Evolutionary conservation across 805 yeast species (phyloP).

Genomic region (Pichia ethanolica): DNA sequence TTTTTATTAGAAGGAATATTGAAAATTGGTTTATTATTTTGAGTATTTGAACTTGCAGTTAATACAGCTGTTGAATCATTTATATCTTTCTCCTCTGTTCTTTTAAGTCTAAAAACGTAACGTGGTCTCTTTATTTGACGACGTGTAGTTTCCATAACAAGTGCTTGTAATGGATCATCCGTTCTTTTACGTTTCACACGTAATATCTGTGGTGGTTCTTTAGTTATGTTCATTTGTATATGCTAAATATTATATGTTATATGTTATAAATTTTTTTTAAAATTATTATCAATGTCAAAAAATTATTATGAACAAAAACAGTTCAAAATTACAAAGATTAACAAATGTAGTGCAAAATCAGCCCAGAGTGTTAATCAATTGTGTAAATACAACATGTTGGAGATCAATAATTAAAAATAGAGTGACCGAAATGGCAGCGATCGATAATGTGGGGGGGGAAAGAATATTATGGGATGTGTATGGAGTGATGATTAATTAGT

Average conservation of each 20-base stretch:
- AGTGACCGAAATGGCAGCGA: no score
- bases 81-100: slow-evolving; percentile 35
- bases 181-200: slow-evolving; percentile 81
- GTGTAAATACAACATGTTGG: no score
- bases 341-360: no score
- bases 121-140: slow-evolving; percentile 18
- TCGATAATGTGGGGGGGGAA: no score
- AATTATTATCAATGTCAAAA: no score
- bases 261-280: not conserved
- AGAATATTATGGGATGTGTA: no score
- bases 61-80: slow-evolving; percentile 16
- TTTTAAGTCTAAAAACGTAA: slow-evolving; percentile 39
- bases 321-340: no score
- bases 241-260: not conserved
- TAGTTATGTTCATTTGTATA: slow-evolving; percentile 1
- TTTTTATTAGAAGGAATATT: slow-evolving; percentile 13
- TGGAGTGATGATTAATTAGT: no score
- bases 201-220: slow-evolving; percentile 50
- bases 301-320: no score
- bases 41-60: slow-evolving; percentile 8
- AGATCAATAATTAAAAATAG: no score
- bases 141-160: slow-evolving; percentile 37
- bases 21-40: slow-evolving; percentile 15
- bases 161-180: slow-evolving; percentile 84
- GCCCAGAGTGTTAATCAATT: no score